Evolutionary conservation across 495 filamentous ascomycete species (phyloP), one percentile per base, ranked within the genome.

Genomic region (Aspergillus sclerotiicarbonarius): DNA sequence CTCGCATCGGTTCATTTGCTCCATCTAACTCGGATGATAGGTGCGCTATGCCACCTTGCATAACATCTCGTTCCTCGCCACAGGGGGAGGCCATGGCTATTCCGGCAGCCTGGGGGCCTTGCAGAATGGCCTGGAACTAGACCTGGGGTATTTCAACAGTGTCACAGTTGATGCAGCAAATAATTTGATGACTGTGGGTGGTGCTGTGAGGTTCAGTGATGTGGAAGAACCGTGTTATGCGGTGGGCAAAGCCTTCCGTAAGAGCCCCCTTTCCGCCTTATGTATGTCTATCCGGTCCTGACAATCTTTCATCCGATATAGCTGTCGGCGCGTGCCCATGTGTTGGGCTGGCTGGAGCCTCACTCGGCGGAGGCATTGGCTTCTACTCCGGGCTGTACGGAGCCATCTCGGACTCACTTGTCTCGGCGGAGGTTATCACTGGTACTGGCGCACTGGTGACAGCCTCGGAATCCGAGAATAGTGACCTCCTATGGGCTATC

Each of bases 281-380:
- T n/a, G n/a, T n/a, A n/a, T n/a, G n/a, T n/a, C n/a, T n/a, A n/a
- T n/a, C n/a, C n/a, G n/a, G n/a, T n/a, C n/a, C n/a, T n/a, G n/a
- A n/a, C n/a, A n/a, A n/a, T n/a, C n/a, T n/a, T n/a, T n/a, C n/a
- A n/a, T n/a, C n/a, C n/a, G n/a, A n/a, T 12, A 18, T 20, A 48
- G 18, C 25, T 1, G 57, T 62, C 32, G 73, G 71, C 9, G 56
- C 58, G 4, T 72, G 63, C 45, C 52, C 52, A 21, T 63, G 62
- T 41, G 67, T 71, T 8, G 69, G 72, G n/a, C 19, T 72, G 3
- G 50, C 73, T 8, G 74, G 75, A 6, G 67, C 66, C 4, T 65
- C 71, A 1, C 57, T 80, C 21, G 78, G 79, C 12, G 78, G 60
- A 13, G 77, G 76, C n/a, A 33, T 76, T 3, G 74, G 76, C 5